Conservation (phyloP, 257 asterid genomes). For the Penstemon newberryi region DNA sequence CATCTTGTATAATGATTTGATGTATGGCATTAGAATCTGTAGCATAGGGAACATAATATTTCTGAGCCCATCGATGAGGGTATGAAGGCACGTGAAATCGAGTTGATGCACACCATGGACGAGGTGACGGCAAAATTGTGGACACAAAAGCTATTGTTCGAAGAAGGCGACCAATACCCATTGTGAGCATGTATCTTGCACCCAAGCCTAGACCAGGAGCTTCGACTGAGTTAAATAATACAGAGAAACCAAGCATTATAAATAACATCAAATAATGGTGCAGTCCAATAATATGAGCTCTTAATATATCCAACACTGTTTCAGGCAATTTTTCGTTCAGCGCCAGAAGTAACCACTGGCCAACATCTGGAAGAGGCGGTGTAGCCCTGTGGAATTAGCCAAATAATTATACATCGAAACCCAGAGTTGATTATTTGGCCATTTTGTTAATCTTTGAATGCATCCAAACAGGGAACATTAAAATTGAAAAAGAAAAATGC, state of each 20-base stretch:
- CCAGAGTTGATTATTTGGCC: slow-evolving; percentile 12
- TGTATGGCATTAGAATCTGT: slow-evolving; percentile 68
- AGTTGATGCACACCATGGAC: slow-evolving; percentile 96
- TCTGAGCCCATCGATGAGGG: slow-evolving; percentile 92
- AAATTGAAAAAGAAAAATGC: slow-evolving; percentile 18
- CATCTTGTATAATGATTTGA: slow-evolving; percentile 65
- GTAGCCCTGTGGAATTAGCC: slow-evolving; percentile 51
- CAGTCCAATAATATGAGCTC: slow-evolving; percentile 88
- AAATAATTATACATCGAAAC: slow-evolving; percentile 29
- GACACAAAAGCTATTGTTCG: slow-evolving; percentile 83
- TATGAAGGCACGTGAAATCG: slow-evolving; percentile 73
- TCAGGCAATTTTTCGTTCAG: slow-evolving; percentile 80
- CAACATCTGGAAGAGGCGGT: slow-evolving; percentile 93
- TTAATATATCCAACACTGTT: slow-evolving; percentile 54
- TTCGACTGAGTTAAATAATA: slow-evolving; percentile 75
- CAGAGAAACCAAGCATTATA: slow-evolving; percentile 93
- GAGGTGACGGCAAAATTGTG: slow-evolving; percentile 91
- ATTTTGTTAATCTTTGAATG: slow-evolving; percentile 3
- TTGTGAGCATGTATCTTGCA: slow-evolving; percentile 93
- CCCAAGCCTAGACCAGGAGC: slow-evolving; percentile 97
- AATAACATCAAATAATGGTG: slow-evolving; percentile 97
- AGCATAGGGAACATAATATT: slow-evolving; percentile 83
- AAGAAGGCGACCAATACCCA: slow-evolving; percentile 95
- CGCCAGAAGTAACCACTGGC: slow-evolving; percentile 92
- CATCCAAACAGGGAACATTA: slow-evolving; percentile 12